phyloP scores from a whole-genome alignment of 306 rosid species.

The Alnus glutinosa region DNA sequence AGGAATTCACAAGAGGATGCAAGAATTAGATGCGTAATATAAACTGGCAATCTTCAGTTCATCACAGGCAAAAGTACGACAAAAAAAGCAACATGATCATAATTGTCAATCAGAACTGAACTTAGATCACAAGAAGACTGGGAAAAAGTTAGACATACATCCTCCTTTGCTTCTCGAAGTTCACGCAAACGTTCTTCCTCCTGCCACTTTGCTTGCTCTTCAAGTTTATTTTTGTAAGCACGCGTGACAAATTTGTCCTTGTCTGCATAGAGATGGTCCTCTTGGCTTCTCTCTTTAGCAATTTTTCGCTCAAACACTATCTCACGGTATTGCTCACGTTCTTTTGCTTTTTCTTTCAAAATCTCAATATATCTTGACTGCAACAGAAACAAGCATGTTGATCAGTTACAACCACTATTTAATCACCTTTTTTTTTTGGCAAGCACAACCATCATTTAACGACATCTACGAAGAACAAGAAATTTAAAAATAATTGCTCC shows the following conservation, averaged over 20 bases:
- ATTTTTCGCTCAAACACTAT: slow-evolving; percentile 80
- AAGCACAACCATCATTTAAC: background rate
- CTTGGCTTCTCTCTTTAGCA: slow-evolving; percentile 83
- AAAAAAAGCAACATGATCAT: slow-evolving; percentile 10
- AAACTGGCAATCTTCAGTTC: background rate
- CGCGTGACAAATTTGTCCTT: slow-evolving; percentile 83
- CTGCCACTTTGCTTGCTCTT: slow-evolving; percentile 68
- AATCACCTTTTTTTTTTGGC: background rate
- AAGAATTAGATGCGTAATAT: background rate
- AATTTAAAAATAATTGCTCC: background rate
- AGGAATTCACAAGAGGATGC: background rate
- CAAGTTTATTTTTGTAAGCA: slow-evolving; percentile 87
- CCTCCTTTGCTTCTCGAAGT: slow-evolving; percentile 77
- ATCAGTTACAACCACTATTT: slow-evolving; percentile 12
- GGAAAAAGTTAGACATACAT: slow-evolving; percentile 48
- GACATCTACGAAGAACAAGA: background rate
- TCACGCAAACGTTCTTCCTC: slow-evolving; percentile 76
- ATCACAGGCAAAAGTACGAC: slow-evolving; percentile 16
- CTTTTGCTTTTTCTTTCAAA: slow-evolving; percentile 62
- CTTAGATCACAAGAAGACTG: background rate
- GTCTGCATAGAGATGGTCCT: slow-evolving; percentile 75
- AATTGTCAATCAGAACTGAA: background rate
- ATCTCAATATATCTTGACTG: slow-evolving; percentile 76
- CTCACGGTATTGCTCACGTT: slow-evolving; percentile 64
- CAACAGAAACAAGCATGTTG: slow-evolving; percentile 30